These are phyloP conservation scores for Castanea crenata DNA, from an alignment of 306 rosid species.

Conservation along the genomic window DNA sequence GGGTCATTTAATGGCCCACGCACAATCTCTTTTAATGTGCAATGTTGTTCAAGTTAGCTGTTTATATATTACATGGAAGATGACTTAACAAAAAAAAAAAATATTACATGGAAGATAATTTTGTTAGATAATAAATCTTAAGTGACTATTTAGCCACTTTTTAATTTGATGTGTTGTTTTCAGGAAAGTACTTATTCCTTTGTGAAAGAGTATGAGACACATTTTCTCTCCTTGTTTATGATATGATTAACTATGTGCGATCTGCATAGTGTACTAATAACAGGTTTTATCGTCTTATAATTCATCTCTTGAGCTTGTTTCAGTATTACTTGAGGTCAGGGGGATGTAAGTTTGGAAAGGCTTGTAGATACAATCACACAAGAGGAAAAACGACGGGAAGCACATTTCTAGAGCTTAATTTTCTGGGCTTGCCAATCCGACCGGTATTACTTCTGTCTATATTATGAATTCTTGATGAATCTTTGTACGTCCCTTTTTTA, in stretches of 20 bases:
- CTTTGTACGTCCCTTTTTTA: background rate
- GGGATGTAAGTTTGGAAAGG: conserved; percentile 82
- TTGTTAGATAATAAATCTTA: background rate
- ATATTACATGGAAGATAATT: background rate
- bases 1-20: too few species aligned
- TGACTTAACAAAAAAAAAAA: background rate
- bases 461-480: background rate
- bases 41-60: background rate
- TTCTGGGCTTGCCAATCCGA: conserved; percentile 91
- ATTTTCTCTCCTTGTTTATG: conserved; percentile 7
- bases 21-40: background rate
- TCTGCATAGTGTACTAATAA: conserved; percentile 22
- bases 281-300: conserved; percentile 2
- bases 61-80: background rate
- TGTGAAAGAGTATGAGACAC: background rate
- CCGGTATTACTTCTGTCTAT: conserved; percentile 40
- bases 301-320: conserved; percentile 35
- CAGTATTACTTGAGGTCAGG: conserved; percentile 86
- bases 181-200: background rate
- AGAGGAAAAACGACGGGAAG: conserved; percentile 35
- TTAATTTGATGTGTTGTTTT: background rate
- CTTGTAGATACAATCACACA: conserved; percentile 80
- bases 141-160: background rate
- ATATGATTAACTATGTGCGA: background rate
- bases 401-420: conserved; percentile 60